phyloP scores from a whole-genome alignment of 2,329 filamentous ascomycete genomes.

The Calycina marina region DNA sequence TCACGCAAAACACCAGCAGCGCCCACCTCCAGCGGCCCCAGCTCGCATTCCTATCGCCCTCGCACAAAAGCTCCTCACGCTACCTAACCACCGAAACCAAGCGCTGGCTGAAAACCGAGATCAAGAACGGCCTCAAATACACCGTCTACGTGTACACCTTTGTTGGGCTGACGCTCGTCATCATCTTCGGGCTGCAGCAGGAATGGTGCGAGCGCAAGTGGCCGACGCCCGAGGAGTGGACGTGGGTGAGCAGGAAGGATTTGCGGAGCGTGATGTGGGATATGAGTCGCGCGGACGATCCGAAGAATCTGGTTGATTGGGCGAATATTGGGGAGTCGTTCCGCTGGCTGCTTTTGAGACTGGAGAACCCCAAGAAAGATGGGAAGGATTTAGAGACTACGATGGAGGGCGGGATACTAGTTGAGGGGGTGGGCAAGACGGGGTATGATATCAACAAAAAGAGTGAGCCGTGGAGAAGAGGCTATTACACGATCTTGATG shows the following conservation, averaged over 20 bases:
- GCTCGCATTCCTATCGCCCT: slow-evolving; percentile 43
- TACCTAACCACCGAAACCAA: slow-evolving; percentile 69
- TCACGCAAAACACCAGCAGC: slow-evolving; percentile 41
- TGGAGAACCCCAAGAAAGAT: slow-evolving; percentile 57
- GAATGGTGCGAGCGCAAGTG: slow-evolving; percentile 62
- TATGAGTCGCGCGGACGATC: slow-evolving; percentile 11
- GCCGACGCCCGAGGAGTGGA: slow-evolving; percentile 76
- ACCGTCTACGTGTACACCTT: slow-evolving; percentile 51
- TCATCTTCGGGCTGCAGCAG: slow-evolving; percentile 52
- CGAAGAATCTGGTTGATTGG: slow-evolving; percentile 39
- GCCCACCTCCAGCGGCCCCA: slow-evolving; percentile 40
- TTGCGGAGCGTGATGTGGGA: slow-evolving; percentile 37
- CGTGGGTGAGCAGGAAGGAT: slow-evolving; percentile 50
- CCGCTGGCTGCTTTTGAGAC: slow-evolving; percentile 41
- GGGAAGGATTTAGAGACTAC: slow-evolving; percentile 45
- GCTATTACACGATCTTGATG: slow-evolving; percentile 76
- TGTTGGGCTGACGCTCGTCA: slow-evolving; percentile 41
- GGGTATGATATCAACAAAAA: slow-evolving; percentile 32
- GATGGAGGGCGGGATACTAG: slow-evolving; percentile 34
- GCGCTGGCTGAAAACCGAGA: slow-evolving; percentile 54
- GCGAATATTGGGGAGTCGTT: slow-evolving; percentile 46
- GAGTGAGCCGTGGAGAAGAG: slow-evolving; percentile 70
- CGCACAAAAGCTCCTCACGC: slow-evolving; percentile 35
- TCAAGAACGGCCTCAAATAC: slow-evolving; percentile 55
- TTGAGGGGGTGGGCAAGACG: slow-evolving; percentile 38